Evolutionary conservation across 306 rosid species (phyloP), one percentile per base, ranked within the genome.

Genomic region (Sicyos edulis): DNA sequence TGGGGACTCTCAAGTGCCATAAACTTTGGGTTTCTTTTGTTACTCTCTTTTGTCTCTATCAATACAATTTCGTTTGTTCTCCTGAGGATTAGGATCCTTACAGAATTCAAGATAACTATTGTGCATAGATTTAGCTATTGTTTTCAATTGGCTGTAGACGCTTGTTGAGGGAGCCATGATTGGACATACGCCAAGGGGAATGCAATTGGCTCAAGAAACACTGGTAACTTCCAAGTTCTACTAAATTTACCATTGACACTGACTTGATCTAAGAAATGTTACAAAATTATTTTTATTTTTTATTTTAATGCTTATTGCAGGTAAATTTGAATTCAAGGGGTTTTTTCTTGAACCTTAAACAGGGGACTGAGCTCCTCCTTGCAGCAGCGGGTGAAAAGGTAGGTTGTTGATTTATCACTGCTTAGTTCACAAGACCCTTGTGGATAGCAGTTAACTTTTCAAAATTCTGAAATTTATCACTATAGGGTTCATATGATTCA

Each of bases 341-440:
- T 54, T 85, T 85, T 37, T 85, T 74, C 84, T 74, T 93, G 85
- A 80, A 44, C 77, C 21, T 71, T 20, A 88, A 57, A 79, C 40
- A 51, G 58, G 86, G 83, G 74, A 83, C 79, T 76, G 97, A 91
- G 24, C 96, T 93, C 69, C 89, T 93, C 75, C 86, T 85, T 60
- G 9, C 7, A 37, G 99, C 97, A 13, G 80, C 99, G 13, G 92
- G 96, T 16, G 99, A 93, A 78, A 88, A 91, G 96, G 99, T 91
- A 74, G n/a, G 75, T 14, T 7, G 42, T 12, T 61, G 72, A 21
- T 68, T 68, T 45, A 22, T 68, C 40, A 49, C 29, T 4, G 45
- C 14, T 58, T 8, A 9, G 45, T 62, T 51, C 17, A n/a, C 77
- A 50, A 54, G 52, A 40, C 32, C 47, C 52, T 71, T 71, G 81